Evolutionary conservation across 208 protist species (phyloP), one percentile per base, ranked within the genome.

Genomic region (Trypanosoma theileri): DNA sequence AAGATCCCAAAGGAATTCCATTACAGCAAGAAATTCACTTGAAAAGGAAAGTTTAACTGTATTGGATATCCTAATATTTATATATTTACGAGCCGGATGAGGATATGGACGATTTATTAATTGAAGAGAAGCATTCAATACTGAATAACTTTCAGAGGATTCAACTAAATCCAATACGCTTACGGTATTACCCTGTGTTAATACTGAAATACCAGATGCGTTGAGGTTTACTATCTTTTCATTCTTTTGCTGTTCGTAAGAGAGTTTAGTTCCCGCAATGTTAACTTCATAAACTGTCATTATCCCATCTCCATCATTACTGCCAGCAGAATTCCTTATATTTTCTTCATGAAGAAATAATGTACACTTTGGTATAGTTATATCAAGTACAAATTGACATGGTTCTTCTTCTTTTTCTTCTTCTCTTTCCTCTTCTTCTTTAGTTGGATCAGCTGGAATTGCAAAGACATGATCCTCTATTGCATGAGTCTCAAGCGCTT

Each of bases 1-100:
- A 55, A 79, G 11, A 50, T 86, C 81, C 73, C 73, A 86, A 28
- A 83, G 16, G 35, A 78, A 63, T 69, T 86, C 81, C 21, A 71
- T 46, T 17, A 65, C 63, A 24, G 41, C n/a, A 3, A 80, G 0
- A 4, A 77, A 53, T 14, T 73, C 71, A 40, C 59, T 83, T 65
- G 46, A 71, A 17, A 86, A 46, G 10, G 55, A 21, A 10, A 80
- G 24, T 14, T 42, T 9, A 19, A 60, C 28, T 22, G 45, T 46
- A 13, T 45, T 24, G n/a, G 56, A 58, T 21, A 68, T 24, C n/a
- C 22, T 60, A 19, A 76, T 59, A 14, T 61, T 63, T 11, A 58
- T 73, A 16, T 52, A 52, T 55, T 80, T 84, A 16, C 50, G 35
- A 19, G 64, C 35, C 12, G 46, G 24, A 53, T 66, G 51, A 13